phyloP scores from a whole-genome alignment of 352 stramenopile genomes.

The Globisporangium parvum region DNA sequence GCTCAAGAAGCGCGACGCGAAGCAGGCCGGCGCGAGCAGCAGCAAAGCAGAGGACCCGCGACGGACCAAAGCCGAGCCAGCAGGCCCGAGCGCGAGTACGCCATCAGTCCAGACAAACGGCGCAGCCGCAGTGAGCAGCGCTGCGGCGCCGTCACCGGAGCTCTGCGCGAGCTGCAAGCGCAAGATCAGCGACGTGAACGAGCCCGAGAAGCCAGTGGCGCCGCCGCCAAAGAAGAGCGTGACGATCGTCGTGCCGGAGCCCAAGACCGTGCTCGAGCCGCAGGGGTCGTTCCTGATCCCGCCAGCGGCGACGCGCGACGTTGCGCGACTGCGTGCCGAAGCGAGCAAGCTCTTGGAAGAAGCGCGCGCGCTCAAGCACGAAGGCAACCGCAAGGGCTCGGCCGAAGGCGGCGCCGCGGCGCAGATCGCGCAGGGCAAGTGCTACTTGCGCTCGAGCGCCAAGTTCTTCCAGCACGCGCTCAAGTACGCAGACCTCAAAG shows the following conservation, averaged over 20 bases:
- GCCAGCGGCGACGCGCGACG: constrained; percentile 31
- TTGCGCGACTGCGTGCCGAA: constrained; percentile 43
- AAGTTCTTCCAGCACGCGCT: constrained; percentile 85
- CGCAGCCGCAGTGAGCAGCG: background rate
- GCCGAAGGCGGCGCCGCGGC: constrained; percentile 31
- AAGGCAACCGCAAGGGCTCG: constrained; percentile 57
- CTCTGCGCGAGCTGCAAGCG: constrained; percentile 62
- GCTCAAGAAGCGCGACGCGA: constrained; percentile 1
- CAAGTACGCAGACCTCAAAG: constrained; percentile 73
- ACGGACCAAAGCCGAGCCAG: background rate
- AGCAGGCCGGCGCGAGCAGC: background rate
- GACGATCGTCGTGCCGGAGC: constrained; percentile 13
- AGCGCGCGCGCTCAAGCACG: constrained; percentile 72
- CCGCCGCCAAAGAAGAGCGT: constrained; percentile 16
- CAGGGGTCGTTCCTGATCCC: constrained; percentile 43
- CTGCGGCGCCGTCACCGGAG: background rate
- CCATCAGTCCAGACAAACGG: no score
- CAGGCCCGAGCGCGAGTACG: background rate
- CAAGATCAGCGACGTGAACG: constrained; percentile 40
- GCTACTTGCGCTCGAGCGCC: constrained; percentile 65
- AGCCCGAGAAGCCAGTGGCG: constrained; percentile 18
- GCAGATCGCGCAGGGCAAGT: constrained; percentile 60
- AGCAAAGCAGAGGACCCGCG: background rate
- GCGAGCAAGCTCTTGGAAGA: constrained; percentile 55
- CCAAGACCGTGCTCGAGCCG: constrained; percentile 2